These are phyloP conservation scores for Chrysoporthe deuterocubensis DNA, from an alignment of 2,329 filamentous ascomycete species.

Conservation along the genomic window DNA sequence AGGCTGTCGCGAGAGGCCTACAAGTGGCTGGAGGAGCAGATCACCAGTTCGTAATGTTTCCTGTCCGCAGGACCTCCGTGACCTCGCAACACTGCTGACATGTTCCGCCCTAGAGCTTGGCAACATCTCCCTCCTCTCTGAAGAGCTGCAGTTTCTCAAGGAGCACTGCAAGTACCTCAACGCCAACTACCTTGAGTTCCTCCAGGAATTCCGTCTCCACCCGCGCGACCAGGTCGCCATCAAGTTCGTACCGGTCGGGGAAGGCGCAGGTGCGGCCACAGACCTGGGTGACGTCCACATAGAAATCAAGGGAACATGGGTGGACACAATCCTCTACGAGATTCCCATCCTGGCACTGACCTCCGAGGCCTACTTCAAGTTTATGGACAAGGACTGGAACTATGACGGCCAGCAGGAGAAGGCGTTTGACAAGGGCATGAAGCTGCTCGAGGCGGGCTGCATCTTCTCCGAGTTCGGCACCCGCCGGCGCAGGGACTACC, in stretches of 20 bases:
- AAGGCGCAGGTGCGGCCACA: constrained; percentile 64
- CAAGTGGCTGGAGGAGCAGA: constrained; percentile 82
- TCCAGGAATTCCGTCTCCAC: constrained; percentile 79
- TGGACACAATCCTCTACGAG: constrained; percentile 96
- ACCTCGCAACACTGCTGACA: not conserved
- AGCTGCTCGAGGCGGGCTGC: constrained; percentile 80
- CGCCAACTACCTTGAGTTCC: constrained; percentile 76
- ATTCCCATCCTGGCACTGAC: constrained; percentile 91
- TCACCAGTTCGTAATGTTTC: constrained; percentile 65
- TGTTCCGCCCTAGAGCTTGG: constrained; percentile 68
- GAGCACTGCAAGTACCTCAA: constrained; percentile 81
- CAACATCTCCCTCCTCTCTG: constrained; percentile 75
- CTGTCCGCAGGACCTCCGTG: not conserved
- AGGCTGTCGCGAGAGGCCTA: constrained; percentile 83
- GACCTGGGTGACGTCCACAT: constrained; percentile 78
- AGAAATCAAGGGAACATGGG: constrained; percentile 80
- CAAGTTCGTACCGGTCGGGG: constrained; percentile 62
- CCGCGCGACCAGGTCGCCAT: constrained; percentile 80
- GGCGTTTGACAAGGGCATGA: constrained; percentile 79
- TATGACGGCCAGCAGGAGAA: constrained; percentile 85
- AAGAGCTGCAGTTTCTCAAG: constrained; percentile 81
- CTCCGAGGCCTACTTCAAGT: constrained; percentile 97
- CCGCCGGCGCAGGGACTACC: constrained; percentile 85
- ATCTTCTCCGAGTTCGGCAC: constrained; percentile 94
- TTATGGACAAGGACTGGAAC: constrained; percentile 91